These are phyloP conservation scores for Oleoguttula mirabilis DNA, from an alignment of 495 filamentous ascomycete genomes.

Conservation along the genomic window DNA sequence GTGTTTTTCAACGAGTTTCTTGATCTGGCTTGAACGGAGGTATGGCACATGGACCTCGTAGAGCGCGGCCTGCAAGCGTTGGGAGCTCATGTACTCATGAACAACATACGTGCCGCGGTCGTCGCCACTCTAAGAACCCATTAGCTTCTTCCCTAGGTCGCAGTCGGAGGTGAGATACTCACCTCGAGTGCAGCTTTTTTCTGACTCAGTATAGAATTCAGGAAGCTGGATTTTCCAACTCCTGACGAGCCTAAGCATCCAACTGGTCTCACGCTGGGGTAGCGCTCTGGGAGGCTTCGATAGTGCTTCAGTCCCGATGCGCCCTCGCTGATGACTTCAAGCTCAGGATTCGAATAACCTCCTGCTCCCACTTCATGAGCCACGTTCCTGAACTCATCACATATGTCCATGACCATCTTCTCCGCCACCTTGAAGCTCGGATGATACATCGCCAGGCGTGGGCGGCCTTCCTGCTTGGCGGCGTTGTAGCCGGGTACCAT, in stretches of 20 bases:
- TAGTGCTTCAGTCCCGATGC: no score
- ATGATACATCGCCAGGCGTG: conserved; percentile 3
- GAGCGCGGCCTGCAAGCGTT: background rate
- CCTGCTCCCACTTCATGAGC: no score
- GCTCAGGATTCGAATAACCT: no score
- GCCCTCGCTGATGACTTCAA: no score
- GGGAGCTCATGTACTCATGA: background rate
- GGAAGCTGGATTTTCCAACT: conserved; percentile 3
- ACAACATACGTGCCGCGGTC: background rate
- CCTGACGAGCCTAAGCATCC: background rate
- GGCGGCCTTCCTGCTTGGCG: background rate
- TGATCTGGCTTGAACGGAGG: background rate
- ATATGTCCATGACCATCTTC: background rate
- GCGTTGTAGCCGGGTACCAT: conserved; percentile 1
- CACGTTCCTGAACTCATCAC: background rate
- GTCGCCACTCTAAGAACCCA: no score
- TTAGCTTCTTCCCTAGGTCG: no score
- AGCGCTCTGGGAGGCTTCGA: background rate
- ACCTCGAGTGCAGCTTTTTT: background rate
- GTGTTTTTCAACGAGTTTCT: background rate
- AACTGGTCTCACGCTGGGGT: background rate
- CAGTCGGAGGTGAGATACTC: no score
- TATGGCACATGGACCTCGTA: background rate
- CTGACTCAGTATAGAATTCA: conserved; percentile 1
- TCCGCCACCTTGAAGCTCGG: background rate